phyloP scores from a whole-genome alignment of 179 eudicot species.

The Camellia oleifera region DNA sequence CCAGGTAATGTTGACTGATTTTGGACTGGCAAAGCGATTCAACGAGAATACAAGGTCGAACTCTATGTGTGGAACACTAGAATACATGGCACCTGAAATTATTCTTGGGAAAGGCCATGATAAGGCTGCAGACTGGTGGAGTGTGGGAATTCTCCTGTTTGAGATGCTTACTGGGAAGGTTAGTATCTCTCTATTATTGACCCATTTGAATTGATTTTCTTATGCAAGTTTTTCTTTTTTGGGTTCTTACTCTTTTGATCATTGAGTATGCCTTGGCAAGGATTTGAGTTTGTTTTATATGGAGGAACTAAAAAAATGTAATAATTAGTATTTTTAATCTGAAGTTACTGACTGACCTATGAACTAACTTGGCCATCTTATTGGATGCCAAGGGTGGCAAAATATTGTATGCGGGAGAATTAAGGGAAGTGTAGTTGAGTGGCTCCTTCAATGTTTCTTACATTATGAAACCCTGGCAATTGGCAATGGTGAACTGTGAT shows the following conservation, averaged over 20 bases:
- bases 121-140: conserved; percentile 94
- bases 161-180: conserved; percentile 97
- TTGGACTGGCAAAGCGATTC: conserved; percentile 79
- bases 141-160: conserved; percentile 70
- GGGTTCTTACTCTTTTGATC: background rate
- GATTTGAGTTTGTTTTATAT: background rate
- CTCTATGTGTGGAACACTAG: conserved; percentile 82
- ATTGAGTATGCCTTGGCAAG: background rate
- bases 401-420: too few species aligned
- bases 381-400: too few species aligned
- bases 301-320: too few species aligned
- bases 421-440: too few species aligned
- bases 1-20: conserved; percentile 77
- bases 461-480: too few species aligned
- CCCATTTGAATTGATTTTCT: background rate
- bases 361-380: too few species aligned
- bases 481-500: too few species aligned
- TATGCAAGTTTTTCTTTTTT: background rate
- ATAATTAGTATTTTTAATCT: too few species aligned
- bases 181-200: background rate
- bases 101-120: conserved; percentile 82
- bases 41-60: conserved; percentile 70
- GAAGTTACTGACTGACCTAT: too few species aligned
- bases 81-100: conserved; percentile 92
- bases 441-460: too few species aligned